Percentiles rank a stretch among this genome's conserved stretches.
These are phyloP conservation scores for Exophiala sideris DNA, from an alignment of 2,329 filamentous ascomycete species.

Conservation along the genomic window DNA sequence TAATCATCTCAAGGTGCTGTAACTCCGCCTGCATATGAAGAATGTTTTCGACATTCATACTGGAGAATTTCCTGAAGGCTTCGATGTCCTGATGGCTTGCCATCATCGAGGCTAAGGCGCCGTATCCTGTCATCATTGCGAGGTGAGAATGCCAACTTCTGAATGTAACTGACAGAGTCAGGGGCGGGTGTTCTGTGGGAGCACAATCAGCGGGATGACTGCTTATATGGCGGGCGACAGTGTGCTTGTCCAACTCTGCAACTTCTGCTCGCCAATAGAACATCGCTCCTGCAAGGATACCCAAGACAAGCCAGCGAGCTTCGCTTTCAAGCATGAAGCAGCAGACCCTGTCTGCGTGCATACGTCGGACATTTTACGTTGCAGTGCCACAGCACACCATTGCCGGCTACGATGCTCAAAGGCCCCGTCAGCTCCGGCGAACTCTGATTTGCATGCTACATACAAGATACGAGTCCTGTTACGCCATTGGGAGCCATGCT, in stretches of 20 bases:
- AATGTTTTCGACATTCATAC: constrained; percentile 21
- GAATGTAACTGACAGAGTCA: constrained; percentile 4
- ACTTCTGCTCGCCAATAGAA: constrained; percentile 6
- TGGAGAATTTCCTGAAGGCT: constrained; percentile 24
- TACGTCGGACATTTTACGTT: neutral
- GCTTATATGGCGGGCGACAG: constrained; percentile 16
- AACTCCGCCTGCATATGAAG: constrained; percentile 27
- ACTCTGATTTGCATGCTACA: too few relatives aligned
- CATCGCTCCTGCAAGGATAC: constrained; percentile 13
- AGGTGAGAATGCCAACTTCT: neutral
- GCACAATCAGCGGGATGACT: constrained; percentile 17
- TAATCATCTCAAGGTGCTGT: constrained; percentile 22
- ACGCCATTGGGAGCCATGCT: too few relatives aligned
- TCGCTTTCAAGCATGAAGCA: neutral
- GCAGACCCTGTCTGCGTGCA: neutral
- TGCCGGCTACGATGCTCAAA: too few relatives aligned
- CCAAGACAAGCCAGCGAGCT: constrained; percentile 6
- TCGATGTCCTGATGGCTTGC: constrained; percentile 18
- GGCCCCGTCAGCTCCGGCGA: too few relatives aligned
- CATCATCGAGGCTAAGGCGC: constrained; percentile 24
- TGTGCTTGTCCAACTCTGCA: constrained; percentile 13
- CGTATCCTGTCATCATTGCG: constrained; percentile 22
- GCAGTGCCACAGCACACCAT: neutral
- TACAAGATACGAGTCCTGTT: too few relatives aligned
- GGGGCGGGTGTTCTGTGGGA: constrained; percentile 13